Conservation (phyloP, 257 asterid species). For the Paraleonurus japonicus region DNA sequence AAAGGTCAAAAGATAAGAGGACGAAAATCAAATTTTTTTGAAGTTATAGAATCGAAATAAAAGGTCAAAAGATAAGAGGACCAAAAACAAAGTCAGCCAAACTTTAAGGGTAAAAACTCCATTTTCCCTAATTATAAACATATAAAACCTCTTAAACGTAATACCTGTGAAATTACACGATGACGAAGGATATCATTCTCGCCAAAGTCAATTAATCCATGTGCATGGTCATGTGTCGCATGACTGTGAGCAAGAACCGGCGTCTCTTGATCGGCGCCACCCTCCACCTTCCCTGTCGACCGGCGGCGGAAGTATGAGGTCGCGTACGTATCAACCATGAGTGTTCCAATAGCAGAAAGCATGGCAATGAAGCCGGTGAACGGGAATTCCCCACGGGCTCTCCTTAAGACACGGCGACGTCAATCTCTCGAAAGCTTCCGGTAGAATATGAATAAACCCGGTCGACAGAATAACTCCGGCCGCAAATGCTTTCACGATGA, state of each 20-base stretch:
- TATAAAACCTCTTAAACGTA: not conserved
- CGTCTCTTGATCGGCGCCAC: constrained; percentile 7
- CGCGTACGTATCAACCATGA: constrained; percentile 43
- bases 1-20: no score
- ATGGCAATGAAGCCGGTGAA: constrained; percentile 48
- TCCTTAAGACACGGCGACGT: constrained; percentile 35
- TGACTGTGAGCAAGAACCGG: not conserved
- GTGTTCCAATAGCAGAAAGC: constrained; percentile 39
- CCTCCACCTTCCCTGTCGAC: not conserved
- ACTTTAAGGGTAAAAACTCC: no score
- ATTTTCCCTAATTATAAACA: no score
- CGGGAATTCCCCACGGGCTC: constrained; percentile 46
- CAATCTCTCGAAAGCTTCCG: constrained; percentile 38
- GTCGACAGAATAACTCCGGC: constrained; percentile 52
- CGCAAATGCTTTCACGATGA: constrained; percentile 47
- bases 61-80: no score
- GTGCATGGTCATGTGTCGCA: constrained; percentile 42
- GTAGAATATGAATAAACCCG: constrained; percentile 44
- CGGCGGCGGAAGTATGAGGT: constrained; percentile 24
- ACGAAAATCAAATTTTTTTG: no score
- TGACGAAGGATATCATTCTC: constrained; percentile 37
- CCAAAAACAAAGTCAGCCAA: no score
- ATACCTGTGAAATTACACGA: constrained; percentile 54
- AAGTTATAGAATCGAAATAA: no score
- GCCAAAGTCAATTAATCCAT: constrained; percentile 27